These are phyloP conservation scores for Ophiostoma montium DNA, from an alignment of 2,329 filamentous ascomycete genomes.

Conservation along the genomic window DNA sequence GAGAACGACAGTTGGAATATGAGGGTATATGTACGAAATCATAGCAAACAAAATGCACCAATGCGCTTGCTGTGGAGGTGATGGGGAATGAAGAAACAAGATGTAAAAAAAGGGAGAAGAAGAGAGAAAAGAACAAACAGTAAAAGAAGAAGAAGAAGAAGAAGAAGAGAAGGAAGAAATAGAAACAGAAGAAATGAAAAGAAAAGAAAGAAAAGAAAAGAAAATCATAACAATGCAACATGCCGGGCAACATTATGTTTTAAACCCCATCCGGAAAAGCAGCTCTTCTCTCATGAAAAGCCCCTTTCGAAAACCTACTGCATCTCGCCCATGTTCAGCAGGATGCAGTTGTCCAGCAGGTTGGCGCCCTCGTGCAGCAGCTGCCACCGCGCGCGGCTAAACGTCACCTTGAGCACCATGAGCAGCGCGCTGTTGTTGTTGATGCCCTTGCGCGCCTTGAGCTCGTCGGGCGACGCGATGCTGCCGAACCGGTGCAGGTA, in stretches of 20 bases:
- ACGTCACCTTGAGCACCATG: conserved; percentile 68
- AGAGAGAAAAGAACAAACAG: background rate
- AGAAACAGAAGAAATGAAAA: background rate
- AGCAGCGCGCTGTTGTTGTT: conserved; percentile 74
- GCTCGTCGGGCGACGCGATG: conserved; percentile 60
- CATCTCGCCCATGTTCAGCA: conserved; percentile 28
- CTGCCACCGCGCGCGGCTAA: conserved; percentile 78
- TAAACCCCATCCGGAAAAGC: too few relatives aligned
- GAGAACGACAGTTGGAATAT: background rate
- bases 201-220: background rate
- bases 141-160: background rate
- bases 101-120: background rate
- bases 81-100: background rate
- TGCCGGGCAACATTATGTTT: background rate
- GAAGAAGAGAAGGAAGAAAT: background rate
- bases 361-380: conserved; percentile 75
- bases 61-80: too few relatives aligned
- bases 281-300: too few relatives aligned
- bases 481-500: conserved; percentile 63
- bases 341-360: conserved; percentile 68
- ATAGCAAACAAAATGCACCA: background rate
- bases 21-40: background rate
- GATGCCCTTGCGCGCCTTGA: conserved; percentile 58
- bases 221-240: background rate
- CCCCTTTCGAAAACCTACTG: background rate